A percentile compares a stretch with the other conserved stretches of the same genome.
These are phyloP conservation scores for Vitis rotundifolia DNA, from an alignment of 164 flowering plant species.

Conservation along the genomic window DNA sequence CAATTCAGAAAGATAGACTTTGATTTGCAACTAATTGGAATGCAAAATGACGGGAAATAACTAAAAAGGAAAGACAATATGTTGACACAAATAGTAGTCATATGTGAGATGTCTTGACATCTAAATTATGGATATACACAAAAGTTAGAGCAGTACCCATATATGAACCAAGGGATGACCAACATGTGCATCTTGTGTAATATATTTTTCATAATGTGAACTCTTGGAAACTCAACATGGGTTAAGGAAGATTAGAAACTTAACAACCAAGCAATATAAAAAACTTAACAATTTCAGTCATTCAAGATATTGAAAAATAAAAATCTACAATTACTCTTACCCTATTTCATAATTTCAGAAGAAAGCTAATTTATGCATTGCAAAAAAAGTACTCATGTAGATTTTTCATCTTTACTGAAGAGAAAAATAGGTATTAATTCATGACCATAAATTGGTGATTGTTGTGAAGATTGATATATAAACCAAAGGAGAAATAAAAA, in stretches of 20 bases:
- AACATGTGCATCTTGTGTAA: background rate
- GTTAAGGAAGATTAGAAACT: too few species aligned
- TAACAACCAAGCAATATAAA: too few species aligned
- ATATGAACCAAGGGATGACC: background rate
- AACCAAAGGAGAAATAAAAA: slow-evolving; percentile 18
- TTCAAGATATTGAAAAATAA: too few species aligned
- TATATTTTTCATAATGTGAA: background rate
- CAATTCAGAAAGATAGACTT: background rate
- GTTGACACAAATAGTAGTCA: background rate
- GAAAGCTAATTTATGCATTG: background rate
- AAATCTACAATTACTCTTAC: too few species aligned
- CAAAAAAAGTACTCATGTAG: too few species aligned
- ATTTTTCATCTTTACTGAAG: background rate
- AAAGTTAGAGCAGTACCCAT: background rate
- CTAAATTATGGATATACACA: background rate
- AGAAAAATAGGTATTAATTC: background rate
- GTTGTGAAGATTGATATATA: slow-evolving; percentile 5
- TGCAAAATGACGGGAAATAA: background rate
- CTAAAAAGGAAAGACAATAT: background rate
- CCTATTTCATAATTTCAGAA: background rate
- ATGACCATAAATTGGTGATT: background rate
- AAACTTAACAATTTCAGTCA: too few species aligned
- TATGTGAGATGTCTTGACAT: background rate
- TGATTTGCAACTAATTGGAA: background rate
- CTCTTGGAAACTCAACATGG: too few species aligned